Conservation (phyloP, 176 grass and related monocot species). For the Neostapfia colusana region DNA sequence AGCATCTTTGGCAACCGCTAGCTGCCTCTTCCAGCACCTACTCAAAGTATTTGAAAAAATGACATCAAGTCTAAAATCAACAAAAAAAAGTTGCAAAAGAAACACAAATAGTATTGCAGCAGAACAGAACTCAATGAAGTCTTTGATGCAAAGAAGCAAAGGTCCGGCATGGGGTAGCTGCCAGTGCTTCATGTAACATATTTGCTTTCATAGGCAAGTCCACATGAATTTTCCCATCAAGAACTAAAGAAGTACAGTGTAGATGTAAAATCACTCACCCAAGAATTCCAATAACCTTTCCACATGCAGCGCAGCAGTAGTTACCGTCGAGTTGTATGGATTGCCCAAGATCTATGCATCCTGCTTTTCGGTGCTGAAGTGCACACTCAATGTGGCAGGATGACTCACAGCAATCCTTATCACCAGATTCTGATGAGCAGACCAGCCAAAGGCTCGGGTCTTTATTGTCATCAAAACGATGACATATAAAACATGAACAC, state of each 20-base stretch:
- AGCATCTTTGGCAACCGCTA: constrained; percentile 89
- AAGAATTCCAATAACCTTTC: constrained; percentile 92
- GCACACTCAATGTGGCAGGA: constrained; percentile 98
- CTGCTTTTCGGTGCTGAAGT: constrained; percentile 63
- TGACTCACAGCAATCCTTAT: constrained; percentile 80
- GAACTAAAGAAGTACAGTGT: constrained; percentile 24
- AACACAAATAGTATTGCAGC: not conserved
- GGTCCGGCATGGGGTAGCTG: not conserved
- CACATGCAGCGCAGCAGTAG: constrained; percentile 91
- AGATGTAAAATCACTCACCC: constrained; percentile 68
- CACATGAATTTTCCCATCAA: constrained; percentile 17
- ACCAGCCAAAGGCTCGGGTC: constrained; percentile 98
- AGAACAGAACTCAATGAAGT: constrained; percentile 12
- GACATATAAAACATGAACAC: constrained; percentile 98
- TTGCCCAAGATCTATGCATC: constrained; percentile 73
- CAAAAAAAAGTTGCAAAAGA: not conserved
- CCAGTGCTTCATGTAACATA: not conserved
- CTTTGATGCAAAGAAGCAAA: not conserved
- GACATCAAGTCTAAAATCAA: not conserved
- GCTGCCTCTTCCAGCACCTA: constrained; percentile 93
- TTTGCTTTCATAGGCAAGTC: not conserved
- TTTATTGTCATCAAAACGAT: constrained; percentile 96
- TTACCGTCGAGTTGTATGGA: constrained; percentile 84
- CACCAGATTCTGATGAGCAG: constrained; percentile 79
- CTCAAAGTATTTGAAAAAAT: constrained; percentile 42